phyloP scores from a whole-genome alignment of 176 grass and related monocot species.

The Sorghum bicolor region DNA sequence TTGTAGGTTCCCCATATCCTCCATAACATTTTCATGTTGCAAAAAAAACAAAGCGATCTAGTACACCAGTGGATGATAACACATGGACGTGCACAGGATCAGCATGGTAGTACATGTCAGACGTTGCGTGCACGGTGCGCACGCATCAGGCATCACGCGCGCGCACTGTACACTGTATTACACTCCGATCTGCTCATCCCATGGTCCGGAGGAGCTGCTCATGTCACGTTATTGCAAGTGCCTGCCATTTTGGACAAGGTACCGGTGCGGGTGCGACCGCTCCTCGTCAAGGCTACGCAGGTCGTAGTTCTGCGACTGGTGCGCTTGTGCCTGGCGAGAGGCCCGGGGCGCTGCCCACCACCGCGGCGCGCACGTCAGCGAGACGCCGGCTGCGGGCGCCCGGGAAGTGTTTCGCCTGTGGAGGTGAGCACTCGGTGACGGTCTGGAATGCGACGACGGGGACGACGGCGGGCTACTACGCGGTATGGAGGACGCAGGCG shows the following conservation, averaged over 20 bases:
- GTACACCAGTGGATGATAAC: too few species aligned
- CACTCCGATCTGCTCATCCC: neutral
- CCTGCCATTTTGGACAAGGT: constrained; percentile 39
- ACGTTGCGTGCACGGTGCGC: neutral
- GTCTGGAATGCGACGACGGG: too few species aligned
- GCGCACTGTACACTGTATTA: neutral
- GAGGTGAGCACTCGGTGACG: neutral
- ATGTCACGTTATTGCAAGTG: constrained; percentile 27
- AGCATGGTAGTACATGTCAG: neutral
- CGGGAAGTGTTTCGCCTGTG: neutral
- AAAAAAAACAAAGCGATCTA: too few species aligned
- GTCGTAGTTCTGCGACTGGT: neutral
- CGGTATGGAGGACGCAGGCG: neutral
- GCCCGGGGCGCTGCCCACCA: constrained; percentile 23
- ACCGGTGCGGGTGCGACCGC: neutral
- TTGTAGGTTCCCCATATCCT: too few species aligned
- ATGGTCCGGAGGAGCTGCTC: neutral
- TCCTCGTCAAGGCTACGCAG: too few species aligned
- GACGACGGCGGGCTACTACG: too few species aligned
- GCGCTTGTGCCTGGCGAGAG: constrained; percentile 5
- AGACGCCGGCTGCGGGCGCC: neutral
- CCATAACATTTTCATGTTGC: too few species aligned
- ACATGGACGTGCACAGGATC: too few species aligned
- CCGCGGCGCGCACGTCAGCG: neutral
- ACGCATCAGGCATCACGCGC: neutral